Percentiles rank a stretch among this genome's conserved stretches.
phyloP scores from a whole-genome alignment of 352 stramenopile species.

The Phytopythium sindhum region DNA sequence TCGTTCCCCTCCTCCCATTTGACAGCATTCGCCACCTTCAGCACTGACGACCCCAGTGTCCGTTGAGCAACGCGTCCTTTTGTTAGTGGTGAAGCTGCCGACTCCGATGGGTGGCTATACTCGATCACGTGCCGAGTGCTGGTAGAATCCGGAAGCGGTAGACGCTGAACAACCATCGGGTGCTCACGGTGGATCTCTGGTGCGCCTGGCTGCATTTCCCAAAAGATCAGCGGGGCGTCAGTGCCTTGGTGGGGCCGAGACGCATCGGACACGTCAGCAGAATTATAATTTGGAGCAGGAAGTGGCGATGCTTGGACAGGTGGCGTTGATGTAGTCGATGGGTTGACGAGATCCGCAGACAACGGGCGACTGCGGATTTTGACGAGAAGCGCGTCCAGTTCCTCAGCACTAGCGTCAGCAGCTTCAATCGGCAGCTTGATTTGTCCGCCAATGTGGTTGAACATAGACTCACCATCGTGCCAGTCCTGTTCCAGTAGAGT shows the following conservation, averaged over 20 bases:
- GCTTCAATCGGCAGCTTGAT: neutral
- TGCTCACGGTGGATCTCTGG: neutral
- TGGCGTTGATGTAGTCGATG: neutral
- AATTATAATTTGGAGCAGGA: too few relatives aligned
- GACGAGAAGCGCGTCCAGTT: slow-evolving; percentile 2
- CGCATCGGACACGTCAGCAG: neutral
- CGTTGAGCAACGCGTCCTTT: neutral
- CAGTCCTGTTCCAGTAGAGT: neutral
- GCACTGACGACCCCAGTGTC: neutral
- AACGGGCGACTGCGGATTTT: neutral
- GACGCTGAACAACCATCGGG: neutral
- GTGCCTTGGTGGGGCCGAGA: neutral
- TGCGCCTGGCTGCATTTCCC: neutral
- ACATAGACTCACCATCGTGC: neutral
- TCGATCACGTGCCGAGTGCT: neutral
- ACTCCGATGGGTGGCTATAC: neutral
- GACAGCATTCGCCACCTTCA: neutral
- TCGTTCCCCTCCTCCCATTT: neutral
- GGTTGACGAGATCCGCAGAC: too few relatives aligned
- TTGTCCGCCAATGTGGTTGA: neutral
- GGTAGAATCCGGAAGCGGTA: neutral
- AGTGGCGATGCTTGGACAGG: neutral
- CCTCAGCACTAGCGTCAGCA: neutral
- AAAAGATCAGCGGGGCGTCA: neutral
- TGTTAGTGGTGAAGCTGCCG: neutral